Percentiles rank a stretch among this genome's conserved stretches.
phyloP scores from a whole-genome alignment of 2,329 filamentous ascomycete species.

The Moelleriella libera region DNA sequence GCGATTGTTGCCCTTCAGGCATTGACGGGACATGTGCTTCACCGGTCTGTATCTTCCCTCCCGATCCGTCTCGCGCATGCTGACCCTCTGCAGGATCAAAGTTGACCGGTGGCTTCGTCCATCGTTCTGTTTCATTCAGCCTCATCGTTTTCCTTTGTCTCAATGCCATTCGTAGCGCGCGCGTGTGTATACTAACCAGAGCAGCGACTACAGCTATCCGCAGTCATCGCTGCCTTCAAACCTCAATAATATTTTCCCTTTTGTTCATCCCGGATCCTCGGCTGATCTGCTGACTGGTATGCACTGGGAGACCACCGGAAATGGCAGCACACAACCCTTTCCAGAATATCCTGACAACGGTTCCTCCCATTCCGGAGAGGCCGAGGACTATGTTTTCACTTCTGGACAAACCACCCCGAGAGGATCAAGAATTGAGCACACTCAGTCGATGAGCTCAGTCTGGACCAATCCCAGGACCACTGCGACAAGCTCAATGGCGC shows the following conservation, averaged over 20 bases:
- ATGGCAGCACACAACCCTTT: slow-evolving; percentile 46
- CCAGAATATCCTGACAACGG: slow-evolving; percentile 35
- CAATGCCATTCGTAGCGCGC: slow-evolving; percentile 7
- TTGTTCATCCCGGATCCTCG: slow-evolving; percentile 45
- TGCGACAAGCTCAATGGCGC: slow-evolving; percentile 17
- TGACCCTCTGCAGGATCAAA: slow-evolving; percentile 32
- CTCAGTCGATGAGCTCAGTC: slow-evolving; percentile 31
- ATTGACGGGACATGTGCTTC: neutral
- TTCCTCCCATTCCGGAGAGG: slow-evolving; percentile 34
- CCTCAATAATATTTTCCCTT: slow-evolving; percentile 39
- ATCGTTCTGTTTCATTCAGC: slow-evolving; percentile 13
- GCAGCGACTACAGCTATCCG: slow-evolving; percentile 42
- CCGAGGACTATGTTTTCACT: slow-evolving; percentile 39
- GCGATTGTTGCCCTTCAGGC: no score
- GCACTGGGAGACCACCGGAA: slow-evolving; percentile 41
- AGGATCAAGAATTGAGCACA: slow-evolving; percentile 30
- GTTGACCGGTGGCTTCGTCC: slow-evolving; percentile 22
- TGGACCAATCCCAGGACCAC: slow-evolving; percentile 28
- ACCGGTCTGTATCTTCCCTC: slow-evolving; percentile 9
- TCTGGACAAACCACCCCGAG: slow-evolving; percentile 41
- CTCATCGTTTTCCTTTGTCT: slow-evolving; percentile 12
- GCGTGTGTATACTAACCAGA: slow-evolving; percentile 43
- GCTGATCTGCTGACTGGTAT: slow-evolving; percentile 38
- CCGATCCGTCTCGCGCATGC: slow-evolving; percentile 8
- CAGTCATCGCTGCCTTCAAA: slow-evolving; percentile 35